Percentiles rank a stretch among this genome's conserved stretches.
phyloP scores from a whole-genome alignment of 805 yeast genomes.

The Maudiozyma barnettii region DNA sequence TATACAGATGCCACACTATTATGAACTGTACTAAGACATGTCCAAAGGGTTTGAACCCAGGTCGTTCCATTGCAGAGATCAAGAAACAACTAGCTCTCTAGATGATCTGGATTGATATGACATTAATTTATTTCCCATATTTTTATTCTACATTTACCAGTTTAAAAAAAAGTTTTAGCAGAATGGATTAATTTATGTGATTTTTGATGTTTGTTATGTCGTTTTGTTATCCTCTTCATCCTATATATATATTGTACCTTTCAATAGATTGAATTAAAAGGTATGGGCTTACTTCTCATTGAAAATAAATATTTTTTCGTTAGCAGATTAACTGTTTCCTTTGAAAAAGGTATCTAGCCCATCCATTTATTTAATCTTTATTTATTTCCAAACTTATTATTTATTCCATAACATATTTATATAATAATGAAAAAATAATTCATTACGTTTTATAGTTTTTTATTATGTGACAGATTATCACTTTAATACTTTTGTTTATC shows the following conservation, averaged over 20 bases:
- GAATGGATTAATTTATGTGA: no score
- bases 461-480: background rate
- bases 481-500: background rate
- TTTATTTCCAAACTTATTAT: background rate
- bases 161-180: no score
- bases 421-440: background rate
- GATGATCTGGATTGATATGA: background rate
- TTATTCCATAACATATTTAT: no score
- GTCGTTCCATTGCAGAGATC: slow-evolving; percentile 93
- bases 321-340: background rate
- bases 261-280: no score
- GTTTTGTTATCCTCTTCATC: no score
- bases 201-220: no score
- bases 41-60: slow-evolving; percentile 98
- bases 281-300: no score
- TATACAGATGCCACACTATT: slow-evolving; percentile 97
- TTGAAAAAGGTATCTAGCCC: no score
- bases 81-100: slow-evolving; percentile 79
- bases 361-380: background rate
- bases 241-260: no score
- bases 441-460: background rate
- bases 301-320: no score
- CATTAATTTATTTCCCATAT: background rate
- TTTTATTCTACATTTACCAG: no score
- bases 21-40: slow-evolving; percentile 98